Evolutionary conservation across 2,329 filamentous ascomycete species (phyloP).

Genomic region (Colletotrichum aenigma): DNA sequence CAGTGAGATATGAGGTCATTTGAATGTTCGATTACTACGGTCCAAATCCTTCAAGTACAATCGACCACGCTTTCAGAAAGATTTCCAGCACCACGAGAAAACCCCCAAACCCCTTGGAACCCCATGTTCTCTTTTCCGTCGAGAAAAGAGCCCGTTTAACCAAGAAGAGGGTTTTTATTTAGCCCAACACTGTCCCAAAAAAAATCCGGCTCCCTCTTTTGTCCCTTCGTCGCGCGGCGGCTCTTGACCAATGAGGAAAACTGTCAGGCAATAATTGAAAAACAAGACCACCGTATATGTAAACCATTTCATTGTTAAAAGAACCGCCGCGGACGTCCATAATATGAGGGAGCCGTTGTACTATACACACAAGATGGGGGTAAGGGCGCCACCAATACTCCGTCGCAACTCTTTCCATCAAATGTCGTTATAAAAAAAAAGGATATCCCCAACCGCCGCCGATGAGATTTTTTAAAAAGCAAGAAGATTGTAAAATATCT

Average conservation of each 20-base stretch:
- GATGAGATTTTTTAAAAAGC: neutral
- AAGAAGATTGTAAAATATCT: neutral
- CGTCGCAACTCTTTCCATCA: constrained; percentile 13
- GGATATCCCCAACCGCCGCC: neutral
- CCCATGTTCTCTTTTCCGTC: neutral
- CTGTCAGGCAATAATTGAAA: neutral
- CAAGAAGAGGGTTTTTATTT: neutral
- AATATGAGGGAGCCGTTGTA: constrained; percentile 15
- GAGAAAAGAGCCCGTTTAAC: neutral
- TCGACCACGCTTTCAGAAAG: constrained; percentile 4
- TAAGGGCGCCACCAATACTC: constrained; percentile 6
- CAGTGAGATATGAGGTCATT: neutral
- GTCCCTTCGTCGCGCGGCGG: neutral
- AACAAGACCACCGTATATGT: neutral
- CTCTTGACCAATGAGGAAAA: neutral
- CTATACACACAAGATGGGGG: constrained; percentile 17
- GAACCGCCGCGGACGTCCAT: neutral
- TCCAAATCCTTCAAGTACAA: neutral
- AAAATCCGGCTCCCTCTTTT: neutral
- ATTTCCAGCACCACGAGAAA: neutral
- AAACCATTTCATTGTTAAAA: neutral
- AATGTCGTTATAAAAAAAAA: constrained; percentile 7
- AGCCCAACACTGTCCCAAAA: neutral
- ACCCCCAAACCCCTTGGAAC: neutral
- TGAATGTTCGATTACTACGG: constrained; percentile 14